Conservation (phyloP, 2,329 filamentous ascomycete species). For the Scopulariopsis brevicaulis region DNA sequence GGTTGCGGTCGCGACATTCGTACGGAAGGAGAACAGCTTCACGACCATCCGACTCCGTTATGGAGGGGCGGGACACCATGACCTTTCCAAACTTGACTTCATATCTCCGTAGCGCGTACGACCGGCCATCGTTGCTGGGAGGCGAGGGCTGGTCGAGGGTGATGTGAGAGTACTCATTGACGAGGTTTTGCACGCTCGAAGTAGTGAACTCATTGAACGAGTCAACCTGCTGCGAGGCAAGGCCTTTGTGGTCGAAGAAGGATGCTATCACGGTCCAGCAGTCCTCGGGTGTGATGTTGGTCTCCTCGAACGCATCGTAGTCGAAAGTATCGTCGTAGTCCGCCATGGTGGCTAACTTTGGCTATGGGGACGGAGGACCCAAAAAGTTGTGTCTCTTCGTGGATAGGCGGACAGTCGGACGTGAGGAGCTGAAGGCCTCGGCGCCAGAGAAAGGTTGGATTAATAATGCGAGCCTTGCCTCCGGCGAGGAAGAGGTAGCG, state of each 20-base stretch:
- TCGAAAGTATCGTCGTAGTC: constrained; percentile 47
- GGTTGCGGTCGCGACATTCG: constrained; percentile 87
- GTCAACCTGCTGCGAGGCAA: constrained; percentile 95
- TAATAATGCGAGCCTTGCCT: not conserved
- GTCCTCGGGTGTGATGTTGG: constrained; percentile 84
- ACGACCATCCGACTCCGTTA: constrained; percentile 85
- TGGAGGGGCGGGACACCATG: constrained; percentile 77
- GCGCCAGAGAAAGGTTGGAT: not conserved
- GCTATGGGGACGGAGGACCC: not conserved
- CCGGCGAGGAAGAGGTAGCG: not conserved
- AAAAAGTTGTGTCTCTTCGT: not conserved
- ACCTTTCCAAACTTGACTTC: constrained; percentile 91
- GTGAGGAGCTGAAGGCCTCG: not conserved
- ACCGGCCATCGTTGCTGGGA: constrained; percentile 61
- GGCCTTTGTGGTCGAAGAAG: constrained; percentile 91
- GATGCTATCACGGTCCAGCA: constrained; percentile 97
- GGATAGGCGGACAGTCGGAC: not conserved
- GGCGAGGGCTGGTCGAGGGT: constrained; percentile 90
- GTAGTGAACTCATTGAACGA: constrained; percentile 97
- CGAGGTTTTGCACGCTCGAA: constrained; percentile 87
- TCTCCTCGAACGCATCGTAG: constrained; percentile 60
- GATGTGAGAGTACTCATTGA: constrained; percentile 82
- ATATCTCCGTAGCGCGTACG: constrained; percentile 80
- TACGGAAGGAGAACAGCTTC: constrained; percentile 82
- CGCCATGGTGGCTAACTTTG: constrained; percentile 29